These are phyloP conservation scores for Nitzschia sp. DNA, from an alignment of 108 stramenopile genomes.

Conservation along the genomic window DNA sequence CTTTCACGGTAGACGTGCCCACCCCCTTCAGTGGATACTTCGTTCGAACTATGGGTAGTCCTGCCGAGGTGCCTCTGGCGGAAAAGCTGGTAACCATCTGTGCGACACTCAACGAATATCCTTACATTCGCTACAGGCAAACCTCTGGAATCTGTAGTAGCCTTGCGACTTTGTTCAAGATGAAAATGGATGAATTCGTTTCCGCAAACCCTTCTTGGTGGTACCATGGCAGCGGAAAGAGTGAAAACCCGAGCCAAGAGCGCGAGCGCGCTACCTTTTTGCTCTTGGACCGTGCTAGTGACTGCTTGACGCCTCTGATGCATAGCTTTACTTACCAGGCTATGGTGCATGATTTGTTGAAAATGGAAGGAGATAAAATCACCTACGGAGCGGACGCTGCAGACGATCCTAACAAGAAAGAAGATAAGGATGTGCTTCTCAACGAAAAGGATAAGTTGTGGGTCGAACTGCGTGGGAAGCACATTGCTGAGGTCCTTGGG, in stretches of 20 bases:
- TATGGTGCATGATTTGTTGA: constrained; percentile 94
- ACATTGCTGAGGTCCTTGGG: constrained; percentile 94
- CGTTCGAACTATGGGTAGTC: constrained; percentile 25
- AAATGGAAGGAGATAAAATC: constrained; percentile 85
- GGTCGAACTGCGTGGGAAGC: constrained; percentile 94
- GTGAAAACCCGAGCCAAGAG: constrained; percentile 48
- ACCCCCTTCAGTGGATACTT: constrained; percentile 52
- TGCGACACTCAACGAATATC: constrained; percentile 97
- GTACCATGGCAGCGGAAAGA: constrained; percentile 87
- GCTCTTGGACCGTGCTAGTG: constrained; percentile 89
- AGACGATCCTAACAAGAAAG: constrained; percentile 44
- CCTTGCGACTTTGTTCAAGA: constrained; percentile 82
- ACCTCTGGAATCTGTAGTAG: constrained; percentile 58
- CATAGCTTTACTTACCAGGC: constrained; percentile 99
- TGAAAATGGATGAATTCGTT: constrained; percentile 85
- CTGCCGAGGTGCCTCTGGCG: constrained; percentile 51
- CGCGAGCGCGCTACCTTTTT: constrained; percentile 87
- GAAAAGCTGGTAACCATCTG: constrained; percentile 93
- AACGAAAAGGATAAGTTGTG: constrained; percentile 96
- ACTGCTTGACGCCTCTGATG: constrained; percentile 94
- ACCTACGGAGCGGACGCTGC: constrained; percentile 64
- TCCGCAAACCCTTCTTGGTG: constrained; percentile 76
- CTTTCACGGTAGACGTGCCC: constrained; percentile 89
- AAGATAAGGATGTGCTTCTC: constrained; percentile 82
- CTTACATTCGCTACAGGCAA: constrained; percentile 88